A percentile compares a stretch with the other conserved stretches of the same genome.
These are phyloP conservation scores for Elongisporangium undulatum DNA, from an alignment of 352 stramenopile species.

Conservation along the genomic window DNA sequence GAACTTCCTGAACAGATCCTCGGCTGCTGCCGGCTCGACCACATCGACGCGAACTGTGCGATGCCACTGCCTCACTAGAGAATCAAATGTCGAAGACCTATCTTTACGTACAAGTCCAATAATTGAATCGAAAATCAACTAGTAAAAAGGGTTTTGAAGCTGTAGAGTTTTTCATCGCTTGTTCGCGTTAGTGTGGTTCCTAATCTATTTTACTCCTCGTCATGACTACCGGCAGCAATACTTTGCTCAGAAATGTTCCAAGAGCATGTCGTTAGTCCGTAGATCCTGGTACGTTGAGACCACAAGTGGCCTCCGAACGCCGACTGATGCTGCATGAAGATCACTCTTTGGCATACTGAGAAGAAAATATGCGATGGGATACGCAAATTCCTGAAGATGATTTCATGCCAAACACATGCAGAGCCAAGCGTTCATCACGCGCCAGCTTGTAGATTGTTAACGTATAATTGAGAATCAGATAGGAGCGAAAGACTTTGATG, in stretches of 20 bases:
- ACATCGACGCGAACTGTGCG: slow-evolving; percentile 60
- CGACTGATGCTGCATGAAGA: neutral
- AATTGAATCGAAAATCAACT: neutral
- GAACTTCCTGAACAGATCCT: slow-evolving; percentile 86
- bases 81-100: neutral
- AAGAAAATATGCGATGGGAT: neutral
- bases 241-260: slow-evolving; percentile 1
- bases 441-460: too few relatives aligned
- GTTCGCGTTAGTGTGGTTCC: too few relatives aligned
- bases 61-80: slow-evolving; percentile 30
- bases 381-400: neutral
- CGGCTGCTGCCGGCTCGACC: slow-evolving; percentile 77
- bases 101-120: neutral
- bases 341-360: neutral
- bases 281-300: neutral
- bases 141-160: neutral
- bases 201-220: neutral
- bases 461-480: slow-evolving; percentile 78
- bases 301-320: neutral
- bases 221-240: too few relatives aligned
- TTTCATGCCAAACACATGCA: neutral
- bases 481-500: slow-evolving; percentile 85
- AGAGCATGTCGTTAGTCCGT: neutral
- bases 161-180: neutral
- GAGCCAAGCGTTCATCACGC: neutral